phyloP scores from a whole-genome alignment of 1,284 basidiomycete species.

The Apiotrichum gracile region DNA sequence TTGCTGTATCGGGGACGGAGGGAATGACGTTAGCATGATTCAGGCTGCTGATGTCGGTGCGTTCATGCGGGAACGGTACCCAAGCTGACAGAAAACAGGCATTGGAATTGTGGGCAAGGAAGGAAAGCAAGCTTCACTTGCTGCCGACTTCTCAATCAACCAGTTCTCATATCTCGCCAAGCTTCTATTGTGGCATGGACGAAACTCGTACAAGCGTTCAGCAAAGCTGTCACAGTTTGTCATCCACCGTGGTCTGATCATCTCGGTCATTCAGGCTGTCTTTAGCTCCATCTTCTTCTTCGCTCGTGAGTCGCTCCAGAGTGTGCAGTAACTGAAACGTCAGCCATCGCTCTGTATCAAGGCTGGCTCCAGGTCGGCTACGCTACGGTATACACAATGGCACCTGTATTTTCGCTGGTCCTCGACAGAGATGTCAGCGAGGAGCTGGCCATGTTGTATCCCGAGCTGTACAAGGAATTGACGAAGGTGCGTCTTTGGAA shows the following conservation, averaged over 20 bases:
- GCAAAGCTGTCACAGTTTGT: conserved; percentile 98
- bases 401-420: conserved; percentile 94
- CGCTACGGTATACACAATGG: conserved; percentile 97
- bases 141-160: conserved; percentile 94
- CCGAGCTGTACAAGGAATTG: conserved; percentile 95
- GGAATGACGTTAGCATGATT: conserved; percentile 96
- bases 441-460: conserved; percentile 89
- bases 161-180: conserved; percentile 95
- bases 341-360: conserved; percentile 89
- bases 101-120: conserved; percentile 98
- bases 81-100: conserved; percentile 54
- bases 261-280: conserved; percentile 94
- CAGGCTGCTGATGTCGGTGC: conserved; percentile 92
- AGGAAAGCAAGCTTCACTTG: conserved; percentile 94
- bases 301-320: conserved; percentile 54
- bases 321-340: conserved; percentile 41
- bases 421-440: conserved; percentile 94
- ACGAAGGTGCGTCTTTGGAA: conserved; percentile 62
- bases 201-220: conserved; percentile 95
- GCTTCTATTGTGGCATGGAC: conserved; percentile 78
- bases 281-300: conserved; percentile 98
- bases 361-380: conserved; percentile 98
- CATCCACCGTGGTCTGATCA: conserved; percentile 95
- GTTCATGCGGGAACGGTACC: conserved; percentile 36
- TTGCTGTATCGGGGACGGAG: conserved; percentile 96